These are phyloP conservation scores for Camellia granthamiana DNA, from an alignment of 148 eudicot species.

Conservation along the genomic window DNA sequence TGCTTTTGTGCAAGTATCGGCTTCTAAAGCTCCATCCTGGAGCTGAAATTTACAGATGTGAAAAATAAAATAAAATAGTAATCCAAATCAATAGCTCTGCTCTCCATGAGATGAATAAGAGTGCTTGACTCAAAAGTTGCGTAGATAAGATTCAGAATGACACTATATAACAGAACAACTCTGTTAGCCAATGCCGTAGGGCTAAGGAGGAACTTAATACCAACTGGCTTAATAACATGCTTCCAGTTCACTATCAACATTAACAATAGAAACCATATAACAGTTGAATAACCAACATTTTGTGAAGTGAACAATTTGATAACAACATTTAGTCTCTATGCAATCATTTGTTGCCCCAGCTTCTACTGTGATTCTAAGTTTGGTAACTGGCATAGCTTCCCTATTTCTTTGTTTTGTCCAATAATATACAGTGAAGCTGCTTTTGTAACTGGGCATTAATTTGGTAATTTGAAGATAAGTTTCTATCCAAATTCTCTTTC, in stretches of 20 bases:
- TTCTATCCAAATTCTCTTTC: slow-evolving; percentile 33
- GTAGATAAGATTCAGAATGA: too few relatives aligned
- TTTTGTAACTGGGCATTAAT: slow-evolving; percentile 33
- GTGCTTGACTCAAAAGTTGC: too few relatives aligned
- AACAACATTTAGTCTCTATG: background rate
- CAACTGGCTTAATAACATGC: background rate
- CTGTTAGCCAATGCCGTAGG: too few relatives aligned
- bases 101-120: too few relatives aligned
- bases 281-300: background rate
- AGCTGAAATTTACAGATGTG: too few relatives aligned
- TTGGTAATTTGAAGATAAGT: slow-evolving; percentile 41
- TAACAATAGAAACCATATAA: background rate
- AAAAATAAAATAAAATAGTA: too few relatives aligned
- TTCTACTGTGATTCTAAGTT: background rate
- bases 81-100: too few relatives aligned
- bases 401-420: slow-evolving; percentile 13
- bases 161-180: too few relatives aligned
- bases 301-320: background rate
- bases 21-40: too few relatives aligned
- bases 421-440: slow-evolving; percentile 42
- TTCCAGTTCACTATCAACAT: background rate
- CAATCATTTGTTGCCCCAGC: background rate
- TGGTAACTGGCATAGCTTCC: background rate
- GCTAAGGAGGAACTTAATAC: too few relatives aligned
- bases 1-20: too few relatives aligned